These are phyloP conservation scores for Endothia cerciana DNA, from an alignment of 2,329 filamentous ascomycete genomes.

Conservation along the genomic window DNA sequence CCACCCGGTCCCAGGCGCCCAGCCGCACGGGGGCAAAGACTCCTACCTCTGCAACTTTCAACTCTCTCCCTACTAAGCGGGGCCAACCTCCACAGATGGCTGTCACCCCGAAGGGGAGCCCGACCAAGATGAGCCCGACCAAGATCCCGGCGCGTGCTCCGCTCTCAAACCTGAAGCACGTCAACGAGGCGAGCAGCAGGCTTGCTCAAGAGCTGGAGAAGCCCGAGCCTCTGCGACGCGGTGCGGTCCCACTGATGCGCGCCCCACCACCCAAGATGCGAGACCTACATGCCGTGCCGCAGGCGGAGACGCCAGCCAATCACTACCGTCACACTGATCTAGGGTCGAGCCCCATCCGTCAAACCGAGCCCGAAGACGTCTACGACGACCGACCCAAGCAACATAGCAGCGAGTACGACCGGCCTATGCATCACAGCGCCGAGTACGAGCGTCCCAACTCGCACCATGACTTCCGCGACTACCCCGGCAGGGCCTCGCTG, in stretches of 20 bases:
- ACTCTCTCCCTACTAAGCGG: conserved; percentile 38
- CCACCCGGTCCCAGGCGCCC: conserved; percentile 39
- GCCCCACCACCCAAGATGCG: conserved; percentile 92
- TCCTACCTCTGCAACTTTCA: conserved; percentile 48
- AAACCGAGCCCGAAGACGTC: conserved; percentile 77
- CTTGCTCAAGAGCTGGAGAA: conserved; percentile 45
- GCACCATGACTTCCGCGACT: conserved; percentile 47
- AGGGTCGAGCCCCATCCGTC: conserved; percentile 59
- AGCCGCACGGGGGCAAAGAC: conserved; percentile 56
- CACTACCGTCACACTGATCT: conserved; percentile 54
- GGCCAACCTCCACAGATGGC: conserved; percentile 35
- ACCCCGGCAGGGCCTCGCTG: conserved; percentile 32
- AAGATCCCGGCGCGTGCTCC: conserved; percentile 73
- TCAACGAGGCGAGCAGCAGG: conserved; percentile 82
- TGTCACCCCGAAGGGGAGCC: conserved; percentile 52
- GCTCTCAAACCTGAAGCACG: conserved; percentile 69
- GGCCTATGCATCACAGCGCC: conserved; percentile 35
- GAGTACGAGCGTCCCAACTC: conserved; percentile 42
- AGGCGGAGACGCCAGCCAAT: conserved; percentile 55
- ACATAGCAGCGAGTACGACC: conserved; percentile 37
- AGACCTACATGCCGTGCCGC: conserved; percentile 63
- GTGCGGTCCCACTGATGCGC: conserved; percentile 56
- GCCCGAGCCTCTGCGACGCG: conserved; percentile 46
- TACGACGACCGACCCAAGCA: conserved; percentile 67
- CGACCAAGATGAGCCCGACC: conserved; percentile 68